Evolutionary conservation across 1,284 basidiomycete genomes (phyloP).

Genomic region (Papiliotrema fonsecae): DNA sequence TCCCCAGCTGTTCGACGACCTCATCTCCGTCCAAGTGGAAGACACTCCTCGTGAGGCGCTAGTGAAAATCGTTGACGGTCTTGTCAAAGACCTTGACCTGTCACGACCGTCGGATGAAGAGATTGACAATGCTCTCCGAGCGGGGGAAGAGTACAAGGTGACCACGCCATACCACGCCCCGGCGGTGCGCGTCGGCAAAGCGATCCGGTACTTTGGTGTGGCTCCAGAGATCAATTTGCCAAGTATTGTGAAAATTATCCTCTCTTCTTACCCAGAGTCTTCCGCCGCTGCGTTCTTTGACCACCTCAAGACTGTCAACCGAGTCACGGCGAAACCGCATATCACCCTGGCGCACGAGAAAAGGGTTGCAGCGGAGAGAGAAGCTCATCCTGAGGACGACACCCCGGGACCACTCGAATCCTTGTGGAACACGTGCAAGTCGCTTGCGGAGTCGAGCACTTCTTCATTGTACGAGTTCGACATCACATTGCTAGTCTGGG

Average conservation of each 20-base stretch:
- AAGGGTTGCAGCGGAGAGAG: conserved; percentile 50
- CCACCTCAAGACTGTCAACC: conserved; percentile 52
- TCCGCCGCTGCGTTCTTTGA: conserved; percentile 54
- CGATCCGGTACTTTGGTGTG: conserved; percentile 68
- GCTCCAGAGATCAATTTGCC: conserved; percentile 62
- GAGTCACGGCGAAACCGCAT: conserved; percentile 67
- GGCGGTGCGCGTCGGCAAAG: conserved; percentile 41
- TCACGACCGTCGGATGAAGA: conserved; percentile 54
- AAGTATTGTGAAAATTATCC: conserved; percentile 45
- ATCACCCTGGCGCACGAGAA: conserved; percentile 79
- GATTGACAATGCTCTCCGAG: conserved; percentile 60
- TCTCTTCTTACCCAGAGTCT: conserved; percentile 40
- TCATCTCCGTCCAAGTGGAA: conserved; percentile 62
- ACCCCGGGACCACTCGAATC: conserved; percentile 22
- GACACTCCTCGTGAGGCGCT: conserved; percentile 59
- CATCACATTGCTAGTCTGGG: conserved; percentile 67
- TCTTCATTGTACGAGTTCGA: conserved; percentile 60
- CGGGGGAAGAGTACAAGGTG: conserved; percentile 38
- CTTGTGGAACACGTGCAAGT: conserved; percentile 65
- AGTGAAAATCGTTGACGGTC: conserved; percentile 57
- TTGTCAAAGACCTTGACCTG: conserved; percentile 53
- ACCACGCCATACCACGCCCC: conserved; percentile 33
- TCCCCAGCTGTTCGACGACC: conserved; percentile 59
- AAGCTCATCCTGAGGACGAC: conserved; percentile 26
- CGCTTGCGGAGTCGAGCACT: conserved; percentile 49